These are phyloP conservation scores for Myochromella boudieri DNA, from an alignment of 768 basidiomycete species.

Conservation along the genomic window DNA sequence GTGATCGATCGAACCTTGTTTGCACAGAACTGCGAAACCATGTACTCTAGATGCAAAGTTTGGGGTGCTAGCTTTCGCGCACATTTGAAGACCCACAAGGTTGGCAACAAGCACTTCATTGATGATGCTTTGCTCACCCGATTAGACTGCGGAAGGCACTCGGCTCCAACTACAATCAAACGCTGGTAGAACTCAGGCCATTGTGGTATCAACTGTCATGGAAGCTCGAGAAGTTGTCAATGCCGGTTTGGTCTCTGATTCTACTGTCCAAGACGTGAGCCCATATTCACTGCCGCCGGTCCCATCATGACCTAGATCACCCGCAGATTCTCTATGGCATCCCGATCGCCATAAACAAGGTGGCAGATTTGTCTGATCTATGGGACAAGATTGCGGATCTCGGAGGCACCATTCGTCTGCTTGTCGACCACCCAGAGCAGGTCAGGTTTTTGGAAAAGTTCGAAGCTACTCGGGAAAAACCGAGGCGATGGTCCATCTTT, in stretches of 20 bases:
- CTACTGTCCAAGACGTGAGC: slow-evolving; percentile 76
- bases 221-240: slow-evolving; percentile 77
- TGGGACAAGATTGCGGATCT: slow-evolving; percentile 52
- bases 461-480: slow-evolving; percentile 39
- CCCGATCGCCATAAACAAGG: slow-evolving; percentile 68
- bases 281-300: neutral
- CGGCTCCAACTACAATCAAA: slow-evolving; percentile 62
- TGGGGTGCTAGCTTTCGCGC: slow-evolving; percentile 77
- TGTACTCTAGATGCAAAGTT: slow-evolving; percentile 64
- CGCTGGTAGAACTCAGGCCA: slow-evolving; percentile 53
- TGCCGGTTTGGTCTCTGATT: slow-evolving; percentile 67
- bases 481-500: slow-evolving; percentile 70
- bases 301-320: neutral
- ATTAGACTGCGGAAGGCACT: slow-evolving; percentile 74
- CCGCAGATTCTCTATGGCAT: slow-evolving; percentile 83
- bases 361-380: slow-evolving; percentile 64
- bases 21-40: slow-evolving; percentile 67
- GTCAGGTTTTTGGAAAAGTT: slow-evolving; percentile 62
- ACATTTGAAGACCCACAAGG: slow-evolving; percentile 87
- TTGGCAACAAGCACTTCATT: slow-evolving; percentile 19
- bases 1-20: slow-evolving; percentile 76
- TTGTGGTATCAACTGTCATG: slow-evolving; percentile 80
- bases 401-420: slow-evolving; percentile 63
- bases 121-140: neutral
- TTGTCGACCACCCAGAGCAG: slow-evolving; percentile 79